Evolutionary conservation across 805 yeast genomes (phyloP).

Genomic region (Barnettozyma populi): DNA sequence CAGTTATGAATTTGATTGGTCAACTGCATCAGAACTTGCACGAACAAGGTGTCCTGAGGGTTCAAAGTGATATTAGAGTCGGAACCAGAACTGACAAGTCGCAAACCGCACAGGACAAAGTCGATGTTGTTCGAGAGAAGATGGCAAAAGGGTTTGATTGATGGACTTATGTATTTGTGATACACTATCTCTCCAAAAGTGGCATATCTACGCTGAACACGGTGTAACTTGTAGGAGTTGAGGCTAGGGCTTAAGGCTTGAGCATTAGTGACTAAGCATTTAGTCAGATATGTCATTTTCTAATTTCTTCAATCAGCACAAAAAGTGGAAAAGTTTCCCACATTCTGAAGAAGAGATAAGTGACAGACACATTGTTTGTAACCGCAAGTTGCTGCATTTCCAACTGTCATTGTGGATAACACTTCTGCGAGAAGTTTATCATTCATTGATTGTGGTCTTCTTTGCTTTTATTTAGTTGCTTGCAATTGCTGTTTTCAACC

Average conservation of each 20-base stretch:
- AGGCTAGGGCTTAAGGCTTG: neutral
- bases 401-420: neutral
- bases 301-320: neutral
- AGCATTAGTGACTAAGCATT: neutral
- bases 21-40: conserved; percentile 70
- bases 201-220: neutral
- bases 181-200: neutral
- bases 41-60: conserved; percentile 63
- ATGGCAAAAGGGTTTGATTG: conserved; percentile 22
- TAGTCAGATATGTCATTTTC: neutral
- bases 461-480: neutral
- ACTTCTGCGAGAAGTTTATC: neutral
- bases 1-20: conserved; percentile 76
- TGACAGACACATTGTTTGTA: neutral
- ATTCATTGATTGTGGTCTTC: neutral
- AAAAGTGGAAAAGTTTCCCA: neutral
- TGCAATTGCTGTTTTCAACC: neutral
- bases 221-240: neutral
- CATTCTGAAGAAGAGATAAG: neutral
- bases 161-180: neutral
- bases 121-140: conserved; percentile 57
- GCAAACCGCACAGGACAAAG: conserved; percentile 69
- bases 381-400: neutral
- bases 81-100: conserved; percentile 78
- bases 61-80: conserved; percentile 81